Conservation (phyloP, 2,329 filamentous ascomycete species). For the Apiospora malaysiana region DNA sequence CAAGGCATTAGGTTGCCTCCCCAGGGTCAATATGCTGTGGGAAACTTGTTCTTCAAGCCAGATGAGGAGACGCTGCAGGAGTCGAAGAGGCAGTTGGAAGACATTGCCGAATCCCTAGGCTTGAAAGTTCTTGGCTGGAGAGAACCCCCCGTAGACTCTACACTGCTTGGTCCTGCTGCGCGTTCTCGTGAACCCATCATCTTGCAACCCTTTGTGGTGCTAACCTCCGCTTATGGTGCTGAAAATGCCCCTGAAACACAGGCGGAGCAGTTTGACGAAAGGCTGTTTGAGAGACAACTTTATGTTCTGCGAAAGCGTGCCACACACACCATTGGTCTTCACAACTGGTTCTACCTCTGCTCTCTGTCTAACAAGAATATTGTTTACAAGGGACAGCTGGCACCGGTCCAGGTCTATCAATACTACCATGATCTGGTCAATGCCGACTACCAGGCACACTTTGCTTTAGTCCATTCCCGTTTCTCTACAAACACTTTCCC, state of each 20-base stretch:
- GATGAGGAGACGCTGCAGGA: slow-evolving; percentile 88
- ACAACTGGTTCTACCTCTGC: slow-evolving; percentile 99
- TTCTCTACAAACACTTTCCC: slow-evolving; percentile 99
- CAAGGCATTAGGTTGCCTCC: slow-evolving; percentile 86
- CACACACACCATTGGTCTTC: slow-evolving; percentile 90
- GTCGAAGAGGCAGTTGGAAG: slow-evolving; percentile 92
- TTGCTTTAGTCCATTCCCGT: slow-evolving; percentile 93
- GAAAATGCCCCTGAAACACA: slow-evolving; percentile 83
- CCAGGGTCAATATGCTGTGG: slow-evolving; percentile 92
- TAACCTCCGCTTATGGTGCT: slow-evolving; percentile 82
- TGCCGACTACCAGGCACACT: slow-evolving; percentile 96
- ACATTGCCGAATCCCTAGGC: slow-evolving; percentile 86
- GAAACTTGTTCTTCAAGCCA: slow-evolving; percentile 98
- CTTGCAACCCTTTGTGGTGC: slow-evolving; percentile 92
- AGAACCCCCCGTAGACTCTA: slow-evolving; percentile 92
- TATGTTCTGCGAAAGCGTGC: slow-evolving; percentile 94
- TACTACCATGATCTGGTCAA: slow-evolving; percentile 98
- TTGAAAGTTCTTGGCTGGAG: slow-evolving; percentile 95
- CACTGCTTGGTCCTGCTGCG: slow-evolving; percentile 89
- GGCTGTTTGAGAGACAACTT: slow-evolving; percentile 88
- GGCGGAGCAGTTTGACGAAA: slow-evolving; percentile 80
- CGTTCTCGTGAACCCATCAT: slow-evolving; percentile 94
- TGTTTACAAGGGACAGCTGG: slow-evolving; percentile 96
- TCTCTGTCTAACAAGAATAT: slow-evolving; percentile 98
- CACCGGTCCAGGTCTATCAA: slow-evolving; percentile 93